A percentile compares a stretch with the other conserved stretches of the same genome.
Evolutionary conservation across 805 yeast genomes (phyloP).

Genomic region (Geotrichum ghanense): DNA sequence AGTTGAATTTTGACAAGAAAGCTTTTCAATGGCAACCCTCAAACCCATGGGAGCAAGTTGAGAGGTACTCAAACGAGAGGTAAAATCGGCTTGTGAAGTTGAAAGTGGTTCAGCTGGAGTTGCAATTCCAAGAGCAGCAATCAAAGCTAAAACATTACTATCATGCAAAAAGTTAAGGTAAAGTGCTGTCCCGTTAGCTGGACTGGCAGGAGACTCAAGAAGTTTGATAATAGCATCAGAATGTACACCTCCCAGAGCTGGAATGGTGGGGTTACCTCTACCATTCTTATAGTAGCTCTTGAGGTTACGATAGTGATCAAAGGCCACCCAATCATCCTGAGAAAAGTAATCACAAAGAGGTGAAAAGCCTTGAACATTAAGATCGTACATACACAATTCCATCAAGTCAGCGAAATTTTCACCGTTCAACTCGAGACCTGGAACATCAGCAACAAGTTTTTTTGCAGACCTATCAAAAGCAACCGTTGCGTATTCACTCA

Average conservation of each 20-base stretch:
- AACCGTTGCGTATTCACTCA: constrained; percentile 20
- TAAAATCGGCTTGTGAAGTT: constrained; percentile 34
- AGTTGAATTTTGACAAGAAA: constrained; percentile 25
- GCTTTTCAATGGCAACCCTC: constrained; percentile 38
- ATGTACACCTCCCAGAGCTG: constrained; percentile 33
- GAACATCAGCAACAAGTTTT: constrained; percentile 20
- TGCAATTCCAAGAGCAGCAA: constrained; percentile 38
- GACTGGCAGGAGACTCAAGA: constrained; percentile 33
- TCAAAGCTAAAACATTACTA: constrained; percentile 40
- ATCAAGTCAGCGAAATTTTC: constrained; percentile 33
- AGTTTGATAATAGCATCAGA: constrained; percentile 38
- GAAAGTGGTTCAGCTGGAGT: constrained; percentile 32
- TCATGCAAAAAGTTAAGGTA: constrained; percentile 30
- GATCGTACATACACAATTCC: constrained; percentile 38
- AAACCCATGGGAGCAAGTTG: constrained; percentile 51
- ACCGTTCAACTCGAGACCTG: constrained; percentile 31
- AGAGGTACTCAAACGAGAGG: constrained; percentile 35
- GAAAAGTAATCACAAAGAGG: constrained; percentile 36
- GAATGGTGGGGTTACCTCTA: constrained; percentile 34
- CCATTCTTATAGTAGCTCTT: constrained; percentile 36
- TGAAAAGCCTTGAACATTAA: constrained; percentile 36
- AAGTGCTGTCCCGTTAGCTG: constrained; percentile 27
- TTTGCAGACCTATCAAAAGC: constrained; percentile 27
- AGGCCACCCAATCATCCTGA: constrained; percentile 35
- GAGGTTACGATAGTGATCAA: constrained; percentile 33